Conservation (phyloP, 2,329 filamentous ascomycete species). For the Biscogniauxia marginata region DNA sequence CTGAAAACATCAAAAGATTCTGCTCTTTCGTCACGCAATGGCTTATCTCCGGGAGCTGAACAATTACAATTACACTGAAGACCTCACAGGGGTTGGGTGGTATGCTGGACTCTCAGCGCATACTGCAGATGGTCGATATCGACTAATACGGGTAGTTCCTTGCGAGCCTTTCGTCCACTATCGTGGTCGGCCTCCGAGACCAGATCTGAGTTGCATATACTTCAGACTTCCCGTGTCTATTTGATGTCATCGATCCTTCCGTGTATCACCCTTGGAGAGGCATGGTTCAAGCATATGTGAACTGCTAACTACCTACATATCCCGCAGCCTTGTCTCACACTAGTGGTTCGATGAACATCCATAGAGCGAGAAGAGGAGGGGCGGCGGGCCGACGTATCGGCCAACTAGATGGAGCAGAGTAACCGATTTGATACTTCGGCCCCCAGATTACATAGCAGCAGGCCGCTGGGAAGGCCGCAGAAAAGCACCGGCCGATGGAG, state of each 20-base stretch:
- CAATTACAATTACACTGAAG: neutral
- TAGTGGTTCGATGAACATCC: neutral
- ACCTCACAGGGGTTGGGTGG: too few species aligned
- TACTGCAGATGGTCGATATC: neutral
- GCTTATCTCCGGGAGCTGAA: neutral
- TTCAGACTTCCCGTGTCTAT: slow-evolving; percentile 4
- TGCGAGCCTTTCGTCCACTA: neutral
- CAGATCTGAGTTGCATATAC: neutral
- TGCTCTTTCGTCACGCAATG: neutral
- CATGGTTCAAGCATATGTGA: slow-evolving; percentile 1
- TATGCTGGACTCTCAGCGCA: too few species aligned
- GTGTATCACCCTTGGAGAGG: slow-evolving; percentile 2
- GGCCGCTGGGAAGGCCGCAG: neutral
- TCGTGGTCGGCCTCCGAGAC: neutral
- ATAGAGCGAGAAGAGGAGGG: neutral
- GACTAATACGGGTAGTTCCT: neutral
- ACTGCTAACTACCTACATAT: slow-evolving; percentile 3
- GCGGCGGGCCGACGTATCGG: neutral
- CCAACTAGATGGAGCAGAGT: neutral
- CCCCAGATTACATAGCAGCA: neutral
- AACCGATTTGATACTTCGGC: neutral
- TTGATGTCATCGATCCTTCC: slow-evolving; percentile 19
- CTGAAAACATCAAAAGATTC: neutral
- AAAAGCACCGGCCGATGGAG: neutral
- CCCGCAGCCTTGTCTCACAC: neutral